Evolutionary conservation across 257 asterid species (phyloP).

Genomic region (Solanum rostratum): DNA sequence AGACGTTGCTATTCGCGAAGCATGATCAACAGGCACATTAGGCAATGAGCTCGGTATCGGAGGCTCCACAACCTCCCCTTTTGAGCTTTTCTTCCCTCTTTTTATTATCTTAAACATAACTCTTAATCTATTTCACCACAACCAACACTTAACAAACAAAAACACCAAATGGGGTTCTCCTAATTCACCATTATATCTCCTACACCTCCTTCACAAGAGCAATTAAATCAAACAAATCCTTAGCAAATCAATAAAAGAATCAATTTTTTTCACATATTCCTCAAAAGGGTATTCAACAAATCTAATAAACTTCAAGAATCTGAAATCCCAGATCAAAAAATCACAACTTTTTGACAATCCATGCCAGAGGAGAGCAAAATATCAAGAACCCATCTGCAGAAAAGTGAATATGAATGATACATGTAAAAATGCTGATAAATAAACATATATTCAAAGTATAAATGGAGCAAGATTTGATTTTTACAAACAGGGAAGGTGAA

Average conservation of each 20-base stretch:
- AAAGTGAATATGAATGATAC: neutral
- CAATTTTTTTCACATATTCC: neutral
- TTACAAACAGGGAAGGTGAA: neutral
- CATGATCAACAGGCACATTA: neutral
- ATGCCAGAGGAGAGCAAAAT: neutral
- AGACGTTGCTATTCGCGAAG: slow-evolving; percentile 9
- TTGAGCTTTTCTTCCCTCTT: slow-evolving; percentile 46
- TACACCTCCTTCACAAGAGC: neutral
- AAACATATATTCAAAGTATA: neutral
- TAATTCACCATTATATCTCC: neutral
- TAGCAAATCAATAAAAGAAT: neutral
- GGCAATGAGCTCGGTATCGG: slow-evolving; percentile 21
- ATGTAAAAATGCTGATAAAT: neutral
- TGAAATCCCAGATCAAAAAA: neutral
- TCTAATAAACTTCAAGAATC: neutral
- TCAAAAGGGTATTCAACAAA: neutral
- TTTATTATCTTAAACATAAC: slow-evolving; percentile 53
- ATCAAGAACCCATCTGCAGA: neutral
- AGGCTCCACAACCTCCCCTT: slow-evolving; percentile 44
- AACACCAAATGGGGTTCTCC: neutral
- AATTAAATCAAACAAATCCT: neutral
- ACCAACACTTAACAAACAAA: neutral
- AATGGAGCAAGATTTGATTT: neutral
- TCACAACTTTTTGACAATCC: neutral
- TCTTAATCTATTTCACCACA: neutral